A percentile compares a stretch with the other conserved stretches of the same genome.
Evolutionary conservation across 768 basidiomycete species (phyloP).

Genomic region (Pisolithus microcarpus): DNA sequence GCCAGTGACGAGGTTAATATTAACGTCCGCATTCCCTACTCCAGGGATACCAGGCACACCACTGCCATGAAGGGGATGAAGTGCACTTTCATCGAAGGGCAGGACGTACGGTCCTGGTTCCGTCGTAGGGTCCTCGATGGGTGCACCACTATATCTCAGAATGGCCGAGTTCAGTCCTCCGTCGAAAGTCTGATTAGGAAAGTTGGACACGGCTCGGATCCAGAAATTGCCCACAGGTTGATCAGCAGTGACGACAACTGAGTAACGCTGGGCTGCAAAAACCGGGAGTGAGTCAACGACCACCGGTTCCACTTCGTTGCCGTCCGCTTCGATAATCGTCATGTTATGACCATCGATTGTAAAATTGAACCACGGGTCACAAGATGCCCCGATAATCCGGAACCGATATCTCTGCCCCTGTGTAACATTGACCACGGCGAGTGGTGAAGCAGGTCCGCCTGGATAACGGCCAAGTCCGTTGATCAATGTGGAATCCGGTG

Average conservation of each 20-base stretch:
- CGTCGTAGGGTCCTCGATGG: conserved; percentile 22
- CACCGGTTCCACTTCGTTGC: conserved; percentile 18
- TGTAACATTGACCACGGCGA: conserved; percentile 26
- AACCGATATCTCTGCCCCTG: conserved; percentile 13
- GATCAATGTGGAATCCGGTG: conserved; percentile 31
- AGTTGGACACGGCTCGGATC: conserved; percentile 25
- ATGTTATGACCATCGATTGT: conserved; percentile 15
- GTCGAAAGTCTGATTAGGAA: conserved; percentile 17
- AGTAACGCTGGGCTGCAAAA: conserved; percentile 30
- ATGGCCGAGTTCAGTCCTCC: conserved; percentile 33
- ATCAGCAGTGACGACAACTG: conserved; percentile 27
- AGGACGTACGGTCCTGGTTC: conserved; percentile 9
- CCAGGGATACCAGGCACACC: conserved; percentile 23
- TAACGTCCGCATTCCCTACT: conserved; percentile 22
- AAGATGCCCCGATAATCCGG: conserved; percentile 21
- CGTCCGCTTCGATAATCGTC: conserved; percentile 33
- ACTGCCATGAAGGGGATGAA: conserved; percentile 7
- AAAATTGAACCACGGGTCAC: conserved; percentile 14
- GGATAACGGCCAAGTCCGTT: conserved; percentile 42
- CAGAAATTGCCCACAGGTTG: conserved; percentile 33
- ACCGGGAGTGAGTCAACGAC: conserved; percentile 31
- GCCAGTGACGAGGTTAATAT: conserved; percentile 1
- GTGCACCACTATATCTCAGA: conserved; percentile 31
- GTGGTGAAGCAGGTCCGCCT: conserved; percentile 21
- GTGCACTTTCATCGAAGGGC: conserved; percentile 12